Evolutionary conservation across 139 green algal species (phyloP), one percentile per base, ranked within the genome.

Genomic region (Coelastrella sp.): DNA sequence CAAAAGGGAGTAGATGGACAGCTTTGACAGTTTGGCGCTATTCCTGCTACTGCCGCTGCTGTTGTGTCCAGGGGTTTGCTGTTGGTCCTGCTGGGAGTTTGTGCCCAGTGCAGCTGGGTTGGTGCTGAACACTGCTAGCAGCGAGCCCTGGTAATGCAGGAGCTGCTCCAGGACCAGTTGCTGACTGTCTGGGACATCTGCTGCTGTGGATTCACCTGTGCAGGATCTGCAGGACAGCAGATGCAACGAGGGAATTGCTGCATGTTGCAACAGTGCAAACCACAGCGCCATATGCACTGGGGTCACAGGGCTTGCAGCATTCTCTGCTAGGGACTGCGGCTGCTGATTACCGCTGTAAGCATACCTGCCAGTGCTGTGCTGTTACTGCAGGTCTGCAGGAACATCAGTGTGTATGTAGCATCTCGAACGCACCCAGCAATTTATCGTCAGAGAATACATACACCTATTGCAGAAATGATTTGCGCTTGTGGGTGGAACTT

Each of bases 111-210:
- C 59, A 19, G 80, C 19, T 58, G 80, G 60, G n/a, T 73, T 74
- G 59, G 7, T 59, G 23, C 58, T 74, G 59, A 86, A 86, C 2
- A 75, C 59, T 20, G 59, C 80, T 19, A 86, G 19, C 19, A 86
- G 59, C 5, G n/a, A 60, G 80, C 59, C 59, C 16, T 86, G 20
- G n/a, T 75, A 59, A 14, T 71, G 80, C 22, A 86, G 80, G 10
- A 86, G 80, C 59, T 86, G 80, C n/a, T 86, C 80, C 20, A 86
- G 59, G 32, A 59, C 58, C 20, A 74, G 59, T 7, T 75, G 80
- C 20, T 74, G 59, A 71, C 59, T 22, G 10, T 86, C 80, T 59
- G 80, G 80, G 16, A 86, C 57, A 20, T 86, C 80, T 61, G 59
- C 19, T 4, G 57, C 80, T 59, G 22, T 59, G 0, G 17, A 7